These are phyloP conservation scores for Fusarium lateritium DNA, from an alignment of 2,329 filamentous ascomycete species.

Conservation along the genomic window DNA sequence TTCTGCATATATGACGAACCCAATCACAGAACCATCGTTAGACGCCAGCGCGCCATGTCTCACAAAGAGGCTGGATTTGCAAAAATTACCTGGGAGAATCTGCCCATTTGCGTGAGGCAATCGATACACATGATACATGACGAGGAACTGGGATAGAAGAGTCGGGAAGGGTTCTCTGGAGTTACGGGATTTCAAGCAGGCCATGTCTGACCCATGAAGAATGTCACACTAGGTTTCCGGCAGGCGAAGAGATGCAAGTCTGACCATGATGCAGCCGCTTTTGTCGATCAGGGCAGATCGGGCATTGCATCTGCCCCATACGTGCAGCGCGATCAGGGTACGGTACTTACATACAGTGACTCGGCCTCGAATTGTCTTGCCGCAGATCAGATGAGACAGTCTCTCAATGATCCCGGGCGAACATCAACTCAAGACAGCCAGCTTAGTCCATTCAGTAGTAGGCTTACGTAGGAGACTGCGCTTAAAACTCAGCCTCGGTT, in stretches of 20 bases:
- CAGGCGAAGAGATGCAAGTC: conserved; percentile 32
- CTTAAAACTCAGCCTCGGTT: conserved; percentile 15
- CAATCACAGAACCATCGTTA: conserved; percentile 13
- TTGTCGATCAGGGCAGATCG: conserved; percentile 37
- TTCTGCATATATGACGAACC: conserved; percentile 13
- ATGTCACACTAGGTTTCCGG: conserved; percentile 9
- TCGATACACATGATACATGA: conserved; percentile 23
- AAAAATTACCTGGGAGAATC: conserved; percentile 3
- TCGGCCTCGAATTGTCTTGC: neutral
- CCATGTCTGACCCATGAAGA: conserved; percentile 1
- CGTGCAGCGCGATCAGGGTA: conserved; percentile 13
- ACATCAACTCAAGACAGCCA: conserved; percentile 8
- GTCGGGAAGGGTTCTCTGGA: conserved; percentile 1
- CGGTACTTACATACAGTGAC: conserved; percentile 11
- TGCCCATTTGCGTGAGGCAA: conserved; percentile 22
- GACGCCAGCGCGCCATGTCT: conserved; percentile 31
- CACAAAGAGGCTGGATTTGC: conserved; percentile 20
- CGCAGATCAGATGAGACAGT: conserved; percentile 11
- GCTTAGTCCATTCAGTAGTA: neutral
- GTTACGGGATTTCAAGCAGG: conserved; percentile 4
- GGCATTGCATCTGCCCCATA: conserved; percentile 31
- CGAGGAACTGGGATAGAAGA: conserved; percentile 5
- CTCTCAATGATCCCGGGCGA: conserved; percentile 17
- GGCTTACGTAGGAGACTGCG: neutral
- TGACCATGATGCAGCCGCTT: conserved; percentile 34